Conservation (phyloP, 345 rosid species). For the Raphanus raphanistrum region DNA sequence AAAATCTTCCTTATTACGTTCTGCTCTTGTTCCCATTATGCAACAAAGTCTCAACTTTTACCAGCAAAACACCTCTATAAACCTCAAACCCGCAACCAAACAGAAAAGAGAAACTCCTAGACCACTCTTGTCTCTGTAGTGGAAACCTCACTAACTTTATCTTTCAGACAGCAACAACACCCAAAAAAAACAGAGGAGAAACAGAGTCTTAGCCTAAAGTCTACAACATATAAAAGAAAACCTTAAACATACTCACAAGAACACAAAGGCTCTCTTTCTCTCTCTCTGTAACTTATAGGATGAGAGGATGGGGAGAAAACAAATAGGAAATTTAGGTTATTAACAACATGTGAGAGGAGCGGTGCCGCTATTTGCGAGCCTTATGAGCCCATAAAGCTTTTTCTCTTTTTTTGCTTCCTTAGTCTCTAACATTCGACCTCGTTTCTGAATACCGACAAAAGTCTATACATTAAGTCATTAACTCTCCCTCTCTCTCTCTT, state of each 20-base stretch:
- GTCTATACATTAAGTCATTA: constrained; percentile 3
- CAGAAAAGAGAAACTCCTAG: not conserved
- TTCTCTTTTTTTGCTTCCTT: constrained; percentile 56
- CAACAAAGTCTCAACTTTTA: constrained; percentile 15
- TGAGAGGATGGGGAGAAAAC: constrained; percentile 32
- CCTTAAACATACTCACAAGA: constrained; percentile 7
- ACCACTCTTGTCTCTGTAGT: constrained; percentile 3
- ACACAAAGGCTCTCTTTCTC: constrained; percentile 10
- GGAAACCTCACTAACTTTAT: constrained; percentile 16
- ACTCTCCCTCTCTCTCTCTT: constrained; percentile 27
- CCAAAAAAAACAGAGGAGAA: constrained; percentile 15
- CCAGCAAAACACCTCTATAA: not conserved
- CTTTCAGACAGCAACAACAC: constrained; percentile 21
- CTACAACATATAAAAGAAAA: not conserved
- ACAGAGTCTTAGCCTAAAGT: constrained; percentile 24
- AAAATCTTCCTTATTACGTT: constrained; percentile 32
- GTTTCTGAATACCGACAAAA: constrained; percentile 62
- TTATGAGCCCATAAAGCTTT: constrained; percentile 41
- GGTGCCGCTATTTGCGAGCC: constrained; percentile 66
- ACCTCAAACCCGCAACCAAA: constrained; percentile 2
- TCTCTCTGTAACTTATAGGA: constrained; percentile 21
- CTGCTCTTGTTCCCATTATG: constrained; percentile 36
- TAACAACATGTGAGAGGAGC: constrained; percentile 47
- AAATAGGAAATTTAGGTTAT: constrained; percentile 23
- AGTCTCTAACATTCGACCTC: constrained; percentile 73